Conservation (phyloP, 768 basidiomycete genomes). For the Rhizopogon roseolus region DNA sequence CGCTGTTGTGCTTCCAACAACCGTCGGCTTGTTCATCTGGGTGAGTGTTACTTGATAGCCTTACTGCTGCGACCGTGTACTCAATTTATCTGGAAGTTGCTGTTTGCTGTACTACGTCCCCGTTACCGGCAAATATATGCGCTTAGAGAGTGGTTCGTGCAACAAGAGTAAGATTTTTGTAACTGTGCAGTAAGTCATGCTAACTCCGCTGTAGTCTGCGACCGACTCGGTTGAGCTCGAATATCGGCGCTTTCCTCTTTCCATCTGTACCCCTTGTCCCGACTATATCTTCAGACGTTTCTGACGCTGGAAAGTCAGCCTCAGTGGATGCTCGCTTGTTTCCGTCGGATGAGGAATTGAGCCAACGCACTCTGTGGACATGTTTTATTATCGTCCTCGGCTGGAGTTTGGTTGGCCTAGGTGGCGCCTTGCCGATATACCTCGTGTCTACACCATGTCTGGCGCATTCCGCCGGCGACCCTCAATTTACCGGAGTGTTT, state of each 20-base stretch:
- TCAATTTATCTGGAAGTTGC: slow-evolving; percentile 33
- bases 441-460: slow-evolving; percentile 67
- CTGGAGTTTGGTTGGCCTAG: slow-evolving; percentile 66
- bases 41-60: slow-evolving; percentile 33
- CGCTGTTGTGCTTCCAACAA: slow-evolving; percentile 50
- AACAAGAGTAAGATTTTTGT: slow-evolving; percentile 48
- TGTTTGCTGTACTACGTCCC: slow-evolving; percentile 66
- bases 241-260: slow-evolving; percentile 64
- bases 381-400: slow-evolving; percentile 58
- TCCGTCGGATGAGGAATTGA: slow-evolving; percentile 72
- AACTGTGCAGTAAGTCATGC: not conserved
- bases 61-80: not conserved
- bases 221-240: slow-evolving; percentile 53
- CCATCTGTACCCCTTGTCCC: slow-evolving; percentile 69
- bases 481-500: slow-evolving; percentile 51
- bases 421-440: slow-evolving; percentile 70
- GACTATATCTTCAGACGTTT: slow-evolving; percentile 48
- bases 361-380: slow-evolving; percentile 66
- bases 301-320: slow-evolving; percentile 46
- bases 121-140: slow-evolving; percentile 69
- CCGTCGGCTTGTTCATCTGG: slow-evolving; percentile 63
- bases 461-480: slow-evolving; percentile 39
- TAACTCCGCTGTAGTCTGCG: slow-evolving; percentile 44
- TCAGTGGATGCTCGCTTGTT: slow-evolving; percentile 51
- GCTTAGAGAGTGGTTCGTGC: slow-evolving; percentile 74